Base-by-base conservation (phyloP, 129 eudicot genomes). In the Scalesia atractyloides region DNA sequence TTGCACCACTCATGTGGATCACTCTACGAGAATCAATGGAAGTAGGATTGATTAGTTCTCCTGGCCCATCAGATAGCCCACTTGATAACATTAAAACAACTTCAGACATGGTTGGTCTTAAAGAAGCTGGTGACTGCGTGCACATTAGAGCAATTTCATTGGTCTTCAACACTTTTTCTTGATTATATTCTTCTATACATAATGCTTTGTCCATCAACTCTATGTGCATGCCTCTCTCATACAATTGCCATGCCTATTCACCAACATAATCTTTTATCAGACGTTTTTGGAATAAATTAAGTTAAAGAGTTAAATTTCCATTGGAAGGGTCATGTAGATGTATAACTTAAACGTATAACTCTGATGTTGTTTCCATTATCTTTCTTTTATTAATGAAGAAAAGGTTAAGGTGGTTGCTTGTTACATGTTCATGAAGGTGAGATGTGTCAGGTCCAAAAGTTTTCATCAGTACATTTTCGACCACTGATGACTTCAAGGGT, bases 71-170 rank as follows among this genome's bases (percentile, higher is more conserved):
- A 10, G 88, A 26, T 19, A 66, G 69, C 18, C 81, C 82, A 48
- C 79, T 86, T 37, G 70, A 66, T 73, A 89, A 83, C 84, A 84
- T 72, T 15, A 81, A 80, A 20, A 86, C 73, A 15, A 89, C 82
- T 63, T 89, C 88, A 0, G 92, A 76, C 92, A 89, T 89, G 19
- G 83, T 80, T 49, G 96, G 96, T 63, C 96, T 82, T 22, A 73
- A 51, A 51, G 86, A 61, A 36, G 76, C 79, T 1, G 84, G 86
- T 56, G 96, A 81, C 68, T 89, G 90, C 13, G 90, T 89, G 82
- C 96, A 89, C 64, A 80, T 30, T 61, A 89, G 69, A 44, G 85
- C 87, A 18, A 86, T 83, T 65, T 86, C 87, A 12, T 83, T 58
- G 50, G 77, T 64, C 64, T 75, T 80, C 82, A 61, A 83, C 79